These are phyloP conservation scores for Fraxinus paxiana DNA, from an alignment of 305 asterid species.

Conservation along the genomic window DNA sequence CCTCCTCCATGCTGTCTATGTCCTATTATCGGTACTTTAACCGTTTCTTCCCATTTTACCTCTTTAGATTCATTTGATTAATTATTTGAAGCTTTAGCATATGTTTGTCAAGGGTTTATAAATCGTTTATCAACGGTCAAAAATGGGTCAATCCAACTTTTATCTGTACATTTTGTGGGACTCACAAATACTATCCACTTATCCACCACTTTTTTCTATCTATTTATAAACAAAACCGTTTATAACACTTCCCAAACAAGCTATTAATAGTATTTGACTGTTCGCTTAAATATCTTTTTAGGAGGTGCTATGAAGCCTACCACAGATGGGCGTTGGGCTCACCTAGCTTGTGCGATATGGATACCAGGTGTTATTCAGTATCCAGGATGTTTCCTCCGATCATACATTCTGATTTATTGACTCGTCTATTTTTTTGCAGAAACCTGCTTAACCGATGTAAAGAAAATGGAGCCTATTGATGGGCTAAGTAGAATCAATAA, in stretches of 20 bases:
- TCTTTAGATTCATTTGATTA: constrained; percentile 17
- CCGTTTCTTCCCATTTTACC: constrained; percentile 8
- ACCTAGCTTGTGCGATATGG: constrained; percentile 99
- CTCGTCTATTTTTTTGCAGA: constrained; percentile 47
- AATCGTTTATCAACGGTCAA: not conserved
- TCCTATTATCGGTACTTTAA: constrained; percentile 72
- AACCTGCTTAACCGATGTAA: constrained; percentile 87
- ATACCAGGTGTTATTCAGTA: constrained; percentile 68
- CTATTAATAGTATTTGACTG: constrained; percentile 3
- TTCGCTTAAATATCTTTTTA: constrained; percentile 33
- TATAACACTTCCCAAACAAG: not conserved
- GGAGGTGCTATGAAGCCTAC: constrained; percentile 99
- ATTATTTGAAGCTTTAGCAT: constrained; percentile 19
- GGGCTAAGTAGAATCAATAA: constrained; percentile 75
- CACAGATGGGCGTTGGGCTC: constrained; percentile 99
- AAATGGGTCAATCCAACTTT: not conserved
- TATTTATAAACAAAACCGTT: not conserved
- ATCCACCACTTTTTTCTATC: not conserved
- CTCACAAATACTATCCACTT: not conserved
- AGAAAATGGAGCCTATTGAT: constrained; percentile 98
- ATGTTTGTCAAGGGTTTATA: not conserved
- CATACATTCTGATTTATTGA: constrained; percentile 7
- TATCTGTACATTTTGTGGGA: not conserved
- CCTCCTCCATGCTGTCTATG: constrained; percentile 89
- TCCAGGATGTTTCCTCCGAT: not conserved